Evolutionary conservation across 495 filamentous ascomycete genomes (phyloP).

Genomic region (Hyaloscypha hepaticicola): DNA sequence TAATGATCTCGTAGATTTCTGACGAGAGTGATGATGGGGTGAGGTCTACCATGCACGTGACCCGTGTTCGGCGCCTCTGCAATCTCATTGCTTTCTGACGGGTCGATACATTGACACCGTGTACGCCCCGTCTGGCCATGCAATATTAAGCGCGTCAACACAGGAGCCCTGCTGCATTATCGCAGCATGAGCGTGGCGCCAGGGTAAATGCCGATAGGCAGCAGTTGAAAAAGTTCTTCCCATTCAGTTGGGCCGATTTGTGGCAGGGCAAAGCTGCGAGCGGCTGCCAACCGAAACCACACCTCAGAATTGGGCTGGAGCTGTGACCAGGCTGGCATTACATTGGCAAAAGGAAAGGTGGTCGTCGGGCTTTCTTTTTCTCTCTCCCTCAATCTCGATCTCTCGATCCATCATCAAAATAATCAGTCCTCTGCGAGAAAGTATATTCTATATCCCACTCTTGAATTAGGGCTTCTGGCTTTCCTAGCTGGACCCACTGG

Average conservation of each 20-base stretch:
- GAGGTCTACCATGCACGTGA: neutral
- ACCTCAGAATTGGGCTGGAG: neutral
- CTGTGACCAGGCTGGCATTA: neutral
- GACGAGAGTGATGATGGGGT: neutral
- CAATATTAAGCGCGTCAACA: slow-evolving; percentile 1
- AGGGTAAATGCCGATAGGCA: slow-evolving; percentile 1
- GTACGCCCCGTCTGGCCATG: neutral
- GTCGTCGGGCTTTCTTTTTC: neutral
- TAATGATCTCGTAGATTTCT: too few species aligned
- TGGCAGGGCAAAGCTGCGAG: neutral
- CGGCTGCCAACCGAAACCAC: slow-evolving; percentile 8
- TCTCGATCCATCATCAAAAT: neutral
- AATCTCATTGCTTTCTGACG: neutral
- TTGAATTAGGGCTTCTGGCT: neutral
- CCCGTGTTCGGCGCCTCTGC: neutral
- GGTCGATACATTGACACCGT: neutral
- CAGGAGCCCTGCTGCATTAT: neutral
- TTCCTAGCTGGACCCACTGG: neutral
- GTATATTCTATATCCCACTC: neutral
- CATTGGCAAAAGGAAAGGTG: slow-evolving; percentile 5
- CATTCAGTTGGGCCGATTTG: neutral
- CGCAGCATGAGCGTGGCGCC: neutral
- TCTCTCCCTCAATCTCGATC: neutral
- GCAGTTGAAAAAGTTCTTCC: neutral
- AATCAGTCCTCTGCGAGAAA: neutral